phyloP scores from a whole-genome alignment of 2,329 filamentous ascomycete species.

The Sclerotinia trifoliorum region DNA sequence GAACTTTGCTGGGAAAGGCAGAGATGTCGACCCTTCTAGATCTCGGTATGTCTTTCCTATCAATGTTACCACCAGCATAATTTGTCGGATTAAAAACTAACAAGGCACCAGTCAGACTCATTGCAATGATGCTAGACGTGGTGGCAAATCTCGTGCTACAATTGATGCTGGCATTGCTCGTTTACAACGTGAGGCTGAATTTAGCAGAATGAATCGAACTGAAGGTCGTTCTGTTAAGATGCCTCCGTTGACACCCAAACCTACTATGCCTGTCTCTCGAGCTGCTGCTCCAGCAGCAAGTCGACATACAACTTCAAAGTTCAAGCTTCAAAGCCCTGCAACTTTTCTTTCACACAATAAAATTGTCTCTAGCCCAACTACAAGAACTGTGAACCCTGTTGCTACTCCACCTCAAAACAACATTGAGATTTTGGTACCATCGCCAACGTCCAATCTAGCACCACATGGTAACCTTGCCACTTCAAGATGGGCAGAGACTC shows the following conservation, averaged over 20 bases:
- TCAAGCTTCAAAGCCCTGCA: not conserved
- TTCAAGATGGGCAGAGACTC: constrained; percentile 4
- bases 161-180: constrained; percentile 21
- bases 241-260: not conserved
- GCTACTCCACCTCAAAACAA: not conserved
- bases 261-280: not conserved
- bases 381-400: not conserved
- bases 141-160: not conserved
- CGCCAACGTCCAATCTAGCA: not conserved
- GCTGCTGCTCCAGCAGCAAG: not conserved
- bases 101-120: constrained; percentile 1
- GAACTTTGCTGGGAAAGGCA: not conserved
- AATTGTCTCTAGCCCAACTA: not conserved
- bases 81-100: not conserved
- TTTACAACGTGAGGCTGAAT: constrained; percentile 6
- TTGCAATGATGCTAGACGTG: constrained; percentile 14
- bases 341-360: constrained; percentile 13
- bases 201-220: constrained; percentile 1
- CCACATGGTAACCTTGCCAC: constrained; percentile 1
- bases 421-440: not conserved
- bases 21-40: not conserved
- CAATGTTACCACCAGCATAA: not conserved
- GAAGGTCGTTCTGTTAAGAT: constrained; percentile 5
- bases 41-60: constrained; percentile 5
- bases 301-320: constrained; percentile 1